phyloP scores from a whole-genome alignment of 495 filamentous ascomycete genomes.

The Jackrogersella multiformis region DNA sequence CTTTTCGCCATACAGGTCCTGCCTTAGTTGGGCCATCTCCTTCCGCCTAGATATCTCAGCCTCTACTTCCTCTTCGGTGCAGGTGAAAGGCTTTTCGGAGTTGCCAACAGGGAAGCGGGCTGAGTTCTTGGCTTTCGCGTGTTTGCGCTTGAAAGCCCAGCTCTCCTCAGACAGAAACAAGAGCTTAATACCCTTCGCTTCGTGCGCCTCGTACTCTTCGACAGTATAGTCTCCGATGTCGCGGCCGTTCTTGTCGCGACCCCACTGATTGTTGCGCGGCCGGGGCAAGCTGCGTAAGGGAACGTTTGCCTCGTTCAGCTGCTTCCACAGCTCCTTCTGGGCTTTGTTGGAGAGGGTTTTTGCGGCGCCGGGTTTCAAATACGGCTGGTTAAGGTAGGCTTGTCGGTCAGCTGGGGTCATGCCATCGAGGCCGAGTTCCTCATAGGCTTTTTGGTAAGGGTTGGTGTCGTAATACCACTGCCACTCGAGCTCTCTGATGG shows the following conservation, averaged over 20 bases:
- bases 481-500: slow-evolving; percentile 48
- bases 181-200: slow-evolving; percentile 43
- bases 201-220: slow-evolving; percentile 50
- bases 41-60: slow-evolving; percentile 55
- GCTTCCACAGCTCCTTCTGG: slow-evolving; percentile 61
- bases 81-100: slow-evolving; percentile 30
- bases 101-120: slow-evolving; percentile 20
- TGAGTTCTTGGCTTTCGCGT: slow-evolving; percentile 39
- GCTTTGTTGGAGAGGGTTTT: slow-evolving; percentile 51
- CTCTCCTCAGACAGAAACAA: slow-evolving; percentile 44
- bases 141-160: slow-evolving; percentile 40
- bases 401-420: slow-evolving; percentile 51
- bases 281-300: slow-evolving; percentile 48
- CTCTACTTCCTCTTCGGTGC: slow-evolving; percentile 52
- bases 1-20: slow-evolving; percentile 56
- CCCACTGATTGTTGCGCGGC: slow-evolving; percentile 49
- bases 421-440: slow-evolving; percentile 45
- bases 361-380: slow-evolving; percentile 43
- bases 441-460: slow-evolving; percentile 48
- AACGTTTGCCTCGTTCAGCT: slow-evolving; percentile 55
- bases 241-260: slow-evolving; percentile 53
- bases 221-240: slow-evolving; percentile 52
- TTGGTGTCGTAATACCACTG: slow-evolving; percentile 50
- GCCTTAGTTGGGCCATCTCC: slow-evolving; percentile 54
- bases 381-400: slow-evolving; percentile 48